Percentiles rank a stretch among this genome's conserved stretches.
Evolutionary conservation across 2,329 filamentous ascomycete species (phyloP).

Genomic region (Keithomyces neogunnii): DNA sequence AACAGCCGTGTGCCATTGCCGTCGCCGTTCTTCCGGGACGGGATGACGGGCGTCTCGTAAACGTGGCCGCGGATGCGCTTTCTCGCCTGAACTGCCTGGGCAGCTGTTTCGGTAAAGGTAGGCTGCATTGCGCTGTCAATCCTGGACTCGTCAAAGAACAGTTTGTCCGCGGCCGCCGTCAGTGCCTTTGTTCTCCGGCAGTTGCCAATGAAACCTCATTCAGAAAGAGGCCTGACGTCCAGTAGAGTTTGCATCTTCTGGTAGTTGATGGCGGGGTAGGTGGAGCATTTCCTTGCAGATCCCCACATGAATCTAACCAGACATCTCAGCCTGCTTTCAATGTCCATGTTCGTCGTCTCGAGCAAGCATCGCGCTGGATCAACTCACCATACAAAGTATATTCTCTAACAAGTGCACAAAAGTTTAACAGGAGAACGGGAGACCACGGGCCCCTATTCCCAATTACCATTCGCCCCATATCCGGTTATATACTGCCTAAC

Average conservation of each 20-base stretch:
- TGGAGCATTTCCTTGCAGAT: too few relatives aligned
- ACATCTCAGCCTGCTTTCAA: too few relatives aligned
- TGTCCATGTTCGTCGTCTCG: not conserved
- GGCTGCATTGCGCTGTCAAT: not conserved
- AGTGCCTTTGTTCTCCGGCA: not conserved
- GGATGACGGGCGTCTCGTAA: constrained; percentile 14
- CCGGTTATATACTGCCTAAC: too few relatives aligned
- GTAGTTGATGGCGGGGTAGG: not conserved
- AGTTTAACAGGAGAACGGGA: too few relatives aligned
- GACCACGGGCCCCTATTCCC: too few relatives aligned
- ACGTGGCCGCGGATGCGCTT: constrained; percentile 12
- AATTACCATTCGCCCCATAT: too few relatives aligned
- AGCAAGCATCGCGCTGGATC: not conserved
- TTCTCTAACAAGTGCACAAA: too few relatives aligned
- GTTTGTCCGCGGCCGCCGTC: too few relatives aligned
- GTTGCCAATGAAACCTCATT: too few relatives aligned
- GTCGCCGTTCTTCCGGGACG: constrained; percentile 6
- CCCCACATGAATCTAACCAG: too few relatives aligned
- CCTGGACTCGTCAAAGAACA: too few relatives aligned
- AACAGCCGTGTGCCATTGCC: constrained; percentile 6
- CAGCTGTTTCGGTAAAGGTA: not conserved
- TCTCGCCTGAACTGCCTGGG: constrained; percentile 10
- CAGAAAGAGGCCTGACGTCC: not conserved
- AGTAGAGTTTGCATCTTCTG: not conserved
- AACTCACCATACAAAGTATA: too few relatives aligned